Evolutionary conservation across 2,329 filamentous ascomycete genomes (phyloP).

Genomic region (Penicillium verrucosum): DNA sequence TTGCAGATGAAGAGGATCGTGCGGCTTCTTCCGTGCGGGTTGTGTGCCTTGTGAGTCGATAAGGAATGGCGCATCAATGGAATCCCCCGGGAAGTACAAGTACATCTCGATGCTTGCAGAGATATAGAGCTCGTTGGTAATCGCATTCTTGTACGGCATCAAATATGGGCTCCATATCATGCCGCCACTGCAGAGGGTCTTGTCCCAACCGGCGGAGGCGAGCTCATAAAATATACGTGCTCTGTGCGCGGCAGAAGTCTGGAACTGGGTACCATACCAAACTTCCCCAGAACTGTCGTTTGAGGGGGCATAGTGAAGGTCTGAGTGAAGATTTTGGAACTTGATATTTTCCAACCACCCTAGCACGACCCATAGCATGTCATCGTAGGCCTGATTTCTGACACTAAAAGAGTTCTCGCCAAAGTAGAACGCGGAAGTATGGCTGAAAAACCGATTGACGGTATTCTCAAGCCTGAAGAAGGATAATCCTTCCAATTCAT

Average conservation of each 20-base stretch:
- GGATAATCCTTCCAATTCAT: slow-evolving; percentile 19
- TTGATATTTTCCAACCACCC: slow-evolving; percentile 82
- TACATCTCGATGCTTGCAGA: slow-evolving; percentile 86
- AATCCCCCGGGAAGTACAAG: slow-evolving; percentile 77
- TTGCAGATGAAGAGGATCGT: slow-evolving; percentile 64
- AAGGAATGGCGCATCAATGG: slow-evolving; percentile 66
- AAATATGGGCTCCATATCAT: slow-evolving; percentile 87
- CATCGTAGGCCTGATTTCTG: slow-evolving; percentile 78
- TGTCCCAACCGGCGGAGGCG: slow-evolving; percentile 76
- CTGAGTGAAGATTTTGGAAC: slow-evolving; percentile 69
- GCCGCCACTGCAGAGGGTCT: slow-evolving; percentile 73
- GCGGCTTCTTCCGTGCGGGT: slow-evolving; percentile 36
- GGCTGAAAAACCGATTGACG: slow-evolving; percentile 78
- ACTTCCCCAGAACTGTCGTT: slow-evolving; percentile 20
- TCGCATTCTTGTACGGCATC: slow-evolving; percentile 88
- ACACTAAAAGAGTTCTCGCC: slow-evolving; percentile 76
- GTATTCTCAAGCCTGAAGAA: slow-evolving; percentile 65
- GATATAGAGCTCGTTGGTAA: slow-evolving; percentile 89
- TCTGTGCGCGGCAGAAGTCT: slow-evolving; percentile 74
- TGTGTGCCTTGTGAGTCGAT: slow-evolving; percentile 21
- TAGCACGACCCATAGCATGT: slow-evolving; percentile 93
- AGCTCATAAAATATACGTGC: slow-evolving; percentile 83
- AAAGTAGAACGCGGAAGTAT: slow-evolving; percentile 76
- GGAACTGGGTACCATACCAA: slow-evolving; percentile 78
- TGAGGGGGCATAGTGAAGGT: slow-evolving; percentile 53